phyloP scores from a whole-genome alignment of 2,329 filamentous ascomycete genomes.

The Dryadomyces quercus-mongolicae region DNA sequence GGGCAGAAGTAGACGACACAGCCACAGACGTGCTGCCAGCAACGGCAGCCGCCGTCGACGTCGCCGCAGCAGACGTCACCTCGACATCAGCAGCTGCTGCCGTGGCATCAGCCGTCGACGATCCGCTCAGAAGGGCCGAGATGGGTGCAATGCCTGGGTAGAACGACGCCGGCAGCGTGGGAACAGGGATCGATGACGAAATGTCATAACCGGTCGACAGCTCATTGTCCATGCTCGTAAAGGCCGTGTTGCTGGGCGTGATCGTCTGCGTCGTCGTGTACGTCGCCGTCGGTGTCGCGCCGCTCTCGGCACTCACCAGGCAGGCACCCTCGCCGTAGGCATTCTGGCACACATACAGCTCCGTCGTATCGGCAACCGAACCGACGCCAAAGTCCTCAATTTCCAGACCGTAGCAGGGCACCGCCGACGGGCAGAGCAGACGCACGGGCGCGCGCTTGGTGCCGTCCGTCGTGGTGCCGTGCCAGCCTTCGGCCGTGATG shows the following conservation, averaged over 20 bases:
- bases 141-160: constrained; percentile 7
- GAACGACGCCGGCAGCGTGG: constrained; percentile 12
- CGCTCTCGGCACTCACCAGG: constrained; percentile 1
- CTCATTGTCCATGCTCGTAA: constrained; percentile 10
- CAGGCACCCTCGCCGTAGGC: constrained; percentile 13
- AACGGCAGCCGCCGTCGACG: not conserved
- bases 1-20: not conserved
- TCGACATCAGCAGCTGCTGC: not conserved
- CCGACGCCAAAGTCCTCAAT: constrained; percentile 13
- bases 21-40: constrained; percentile 1
- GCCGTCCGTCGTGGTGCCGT: constrained; percentile 38
- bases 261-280: constrained; percentile 6
- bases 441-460: constrained; percentile 38
- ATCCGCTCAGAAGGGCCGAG: not conserved
- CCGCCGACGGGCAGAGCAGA: constrained; percentile 18
- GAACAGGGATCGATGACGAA: constrained; percentile 9
- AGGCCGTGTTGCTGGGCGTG: constrained; percentile 1
- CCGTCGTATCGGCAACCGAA: constrained; percentile 11
- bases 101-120: not conserved
- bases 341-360: constrained; percentile 12
- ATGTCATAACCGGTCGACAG: constrained; percentile 8
- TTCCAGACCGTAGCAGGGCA: constrained; percentile 11
- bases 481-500: constrained; percentile 43
- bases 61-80: no score
- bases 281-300: not conserved